These are phyloP conservation scores for Gynandropsis gynandra DNA, from an alignment of 345 rosid genomes.

Conservation along the genomic window DNA sequence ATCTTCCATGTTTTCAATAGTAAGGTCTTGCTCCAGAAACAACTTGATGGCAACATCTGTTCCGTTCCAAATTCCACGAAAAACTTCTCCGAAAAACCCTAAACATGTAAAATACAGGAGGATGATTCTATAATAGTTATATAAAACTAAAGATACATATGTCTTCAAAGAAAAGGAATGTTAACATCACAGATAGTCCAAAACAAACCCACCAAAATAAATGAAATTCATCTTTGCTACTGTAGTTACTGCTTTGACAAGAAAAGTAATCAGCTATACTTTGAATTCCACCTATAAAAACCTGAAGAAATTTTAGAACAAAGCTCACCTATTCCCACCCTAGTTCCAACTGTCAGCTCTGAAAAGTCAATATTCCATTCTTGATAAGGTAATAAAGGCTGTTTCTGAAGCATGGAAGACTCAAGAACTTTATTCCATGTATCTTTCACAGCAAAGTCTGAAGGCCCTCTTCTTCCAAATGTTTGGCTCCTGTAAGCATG, in stretches of 20 bases:
- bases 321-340: constrained; percentile 95
- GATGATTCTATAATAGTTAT: not conserved
- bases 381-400: constrained; percentile 65
- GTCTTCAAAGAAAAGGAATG: not conserved
- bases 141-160: constrained; percentile 2
- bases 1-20: constrained; percentile 97
- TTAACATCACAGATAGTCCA: constrained; percentile 5
- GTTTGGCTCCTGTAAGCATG: constrained; percentile 59
- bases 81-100: constrained; percentile 99
- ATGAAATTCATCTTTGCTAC: too few relatives aligned
- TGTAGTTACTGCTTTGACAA: too few relatives aligned
- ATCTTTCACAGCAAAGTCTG: constrained; percentile 42
- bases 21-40: constrained; percentile 95
- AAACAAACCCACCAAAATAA: too few relatives aligned
- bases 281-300: too few relatives aligned
- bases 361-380: constrained; percentile 98
- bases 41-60: constrained; percentile 97
- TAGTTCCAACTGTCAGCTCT: constrained; percentile 86
- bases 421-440: constrained; percentile 88
- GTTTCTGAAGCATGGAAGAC: constrained; percentile 63
- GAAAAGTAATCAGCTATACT: too few relatives aligned
- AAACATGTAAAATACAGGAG: constrained; percentile 8
- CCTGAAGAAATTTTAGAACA: too few relatives aligned
- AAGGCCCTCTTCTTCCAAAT: constrained; percentile 54
- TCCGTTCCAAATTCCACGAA: constrained; percentile 97